Base-by-base conservation (phyloP, 1,284 basidiomycete species). In the Austropuccinia psidii region DNA sequence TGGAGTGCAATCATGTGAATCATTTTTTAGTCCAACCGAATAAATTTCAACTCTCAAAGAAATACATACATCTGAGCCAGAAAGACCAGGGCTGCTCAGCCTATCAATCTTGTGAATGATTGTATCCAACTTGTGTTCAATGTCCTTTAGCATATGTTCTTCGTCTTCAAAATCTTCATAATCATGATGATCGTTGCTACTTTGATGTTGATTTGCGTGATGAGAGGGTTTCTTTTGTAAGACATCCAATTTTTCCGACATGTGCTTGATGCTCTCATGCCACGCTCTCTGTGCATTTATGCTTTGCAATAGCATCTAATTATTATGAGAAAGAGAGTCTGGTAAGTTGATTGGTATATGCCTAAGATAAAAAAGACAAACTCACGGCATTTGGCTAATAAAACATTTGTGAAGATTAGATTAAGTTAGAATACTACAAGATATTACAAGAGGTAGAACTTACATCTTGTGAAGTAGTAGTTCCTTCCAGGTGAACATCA, bases 401-500 rank as follows among this genome's bases (percentile, higher is more conserved):
- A 13, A 47, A 4, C 19, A 19, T 15, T 43, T 15, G 41, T 43
- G 35, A 9, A 60, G 13, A 33, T 8, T 45, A 11, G 41, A 11
- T 45, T 11, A 11, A 11, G 11, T n/a, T 45, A n/a, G 41, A 45
- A 45, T 45, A 45, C 41, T 11, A 45, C 11, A n/a, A n/a, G n/a
- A 11, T n/a, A n/a, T 45, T 11, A 45, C 11, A 45, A 45, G n/a
- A 45, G n/a, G 11, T 11, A 33, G 8, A 3, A 43, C 68, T 72
- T 35, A 72, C 68, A 35, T 72, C 57, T 61, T 43, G 49, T 35
- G 43, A 7, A 19, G 45, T 58, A 37, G 43, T 47, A 47, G 68
- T 72, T n/a, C 68, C 68, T 49, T 72, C 68, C 35, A 72, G 50
- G 24, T 60, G 35, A 24, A 50, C 57, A 29, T 72, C 68, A 39